These are phyloP conservation scores for Hibiscus tridactylites DNA, from an alignment of 345 rosid species.

Conservation along the genomic window DNA sequence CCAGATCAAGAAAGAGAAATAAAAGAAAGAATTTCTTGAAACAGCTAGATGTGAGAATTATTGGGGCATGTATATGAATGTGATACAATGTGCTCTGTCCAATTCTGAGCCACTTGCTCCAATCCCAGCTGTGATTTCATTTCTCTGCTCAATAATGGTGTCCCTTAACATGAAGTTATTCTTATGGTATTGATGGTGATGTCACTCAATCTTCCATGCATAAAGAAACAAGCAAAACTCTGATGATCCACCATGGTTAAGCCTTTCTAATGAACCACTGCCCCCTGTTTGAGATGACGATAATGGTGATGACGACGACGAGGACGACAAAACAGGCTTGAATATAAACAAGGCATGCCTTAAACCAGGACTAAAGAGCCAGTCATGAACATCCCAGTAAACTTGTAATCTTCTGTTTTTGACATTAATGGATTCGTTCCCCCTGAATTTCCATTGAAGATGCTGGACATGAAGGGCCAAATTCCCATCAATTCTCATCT, in stretches of 20 bases:
- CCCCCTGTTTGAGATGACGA: constrained; percentile 9
- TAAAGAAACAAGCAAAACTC: constrained; percentile 52
- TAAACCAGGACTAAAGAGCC: constrained; percentile 61
- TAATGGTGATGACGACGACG: not conserved
- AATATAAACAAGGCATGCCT: constrained; percentile 62
- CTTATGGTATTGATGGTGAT: constrained; percentile 12
- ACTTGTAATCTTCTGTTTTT: constrained; percentile 49
- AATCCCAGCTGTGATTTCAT: constrained; percentile 28
- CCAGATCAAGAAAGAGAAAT: constrained; percentile 18
- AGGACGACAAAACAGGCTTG: constrained; percentile 32
- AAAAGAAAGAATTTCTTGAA: not conserved
- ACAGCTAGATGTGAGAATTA: constrained; percentile 4
- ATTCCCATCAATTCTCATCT: constrained; percentile 56
- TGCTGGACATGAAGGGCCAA: constrained; percentile 53
- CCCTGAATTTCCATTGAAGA: constrained; percentile 79
- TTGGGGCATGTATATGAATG: constrained; percentile 19
- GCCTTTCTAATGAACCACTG: constrained; percentile 30
- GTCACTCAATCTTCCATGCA: constrained; percentile 33
- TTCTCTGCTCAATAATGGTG: constrained; percentile 9
- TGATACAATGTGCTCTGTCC: constrained; percentile 38
- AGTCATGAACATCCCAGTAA: constrained; percentile 73
- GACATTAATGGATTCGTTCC: constrained; percentile 47
- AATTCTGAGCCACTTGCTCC: constrained; percentile 8
- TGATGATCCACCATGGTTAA: constrained; percentile 24
- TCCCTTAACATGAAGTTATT: constrained; percentile 10